Base-by-base conservation (phyloP, 768 basidiomycete species). In the Vararia minispora region DNA sequence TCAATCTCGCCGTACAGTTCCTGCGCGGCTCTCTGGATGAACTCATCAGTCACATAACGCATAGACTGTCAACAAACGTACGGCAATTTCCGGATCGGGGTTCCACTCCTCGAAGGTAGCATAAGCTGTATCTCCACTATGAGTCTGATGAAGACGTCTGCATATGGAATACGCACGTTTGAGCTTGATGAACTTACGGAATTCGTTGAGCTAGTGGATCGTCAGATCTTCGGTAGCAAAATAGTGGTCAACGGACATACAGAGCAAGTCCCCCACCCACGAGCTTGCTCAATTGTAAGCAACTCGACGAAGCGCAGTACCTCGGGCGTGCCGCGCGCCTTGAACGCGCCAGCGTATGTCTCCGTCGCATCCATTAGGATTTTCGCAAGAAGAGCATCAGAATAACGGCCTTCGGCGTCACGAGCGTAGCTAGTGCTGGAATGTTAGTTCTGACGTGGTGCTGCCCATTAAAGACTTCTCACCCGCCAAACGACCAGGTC, bases 201-300 rank as follows among this genome's bases (percentile, higher is more conserved):
- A 51, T 39, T 51, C 47, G 34, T 51, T 48, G 18, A 51, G 28
- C 45, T 48, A 33, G 14, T 27, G 10, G 16, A 33, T 6, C 31
- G 33, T 7, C 27, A 17, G 33, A 21, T 41, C n/a, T n/a, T n/a
- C n/a, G 32, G 31, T 23, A 30, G 28, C 13, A 16, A 13, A 23
- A 18, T 14, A 13, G 21, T 18, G 30, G 17, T 4, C 3, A 18
- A 25, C 5, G 21, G 10, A 54, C 74, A 46, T 48, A 74, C 82
- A 12, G 78, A 79, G 53, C 82, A 86, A n/a, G 65, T 63, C 14
- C 76, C 78, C 81, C 82, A 86, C 14, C 51, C 60, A 43, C 84
- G 63, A 22, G 71, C 68, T 52, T 79, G 76, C 45, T 74, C 61
- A 12, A 87, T 85, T 2, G 71, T 71, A 53, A 86, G 58, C 5